Base-by-base conservation (phyloP, 306 rosid genomes). In the Cucumis melo region DNA sequence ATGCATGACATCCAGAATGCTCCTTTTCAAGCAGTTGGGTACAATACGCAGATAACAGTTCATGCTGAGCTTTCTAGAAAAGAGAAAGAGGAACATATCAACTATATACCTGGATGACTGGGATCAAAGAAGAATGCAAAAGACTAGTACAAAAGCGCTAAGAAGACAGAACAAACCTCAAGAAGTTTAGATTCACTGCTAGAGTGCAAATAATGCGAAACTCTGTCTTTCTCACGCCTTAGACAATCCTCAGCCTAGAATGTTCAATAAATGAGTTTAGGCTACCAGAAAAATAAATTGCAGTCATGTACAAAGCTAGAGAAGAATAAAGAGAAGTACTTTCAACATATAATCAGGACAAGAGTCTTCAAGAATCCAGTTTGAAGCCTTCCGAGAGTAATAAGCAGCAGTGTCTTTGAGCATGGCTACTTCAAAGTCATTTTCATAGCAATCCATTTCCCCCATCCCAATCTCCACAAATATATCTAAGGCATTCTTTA, bases 391-490 rank as follows among this genome's bases (percentile, higher is more conserved):
- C 44, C 86, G 88, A 38, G 82, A 80, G 82, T 85, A 84, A 83
- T 85, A 79, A 8, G 85, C 72, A 21, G 91, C 87, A 34, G 82
- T 78, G 29, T 81, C 83, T 79, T 86, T 79, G 46, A 85, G 87
- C 86, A 87, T 79, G 27, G 85, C 86, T 68, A 79, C 86, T 68
- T 75, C 88, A 53, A 92, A 84, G 58, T 85, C 89, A 78, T 85
- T 88, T 81, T 88, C 86, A 53, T 86, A 76, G 48, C 68, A 77
- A 46, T 82, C 87, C 86, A 78, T 85, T 75, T 81, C 81, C 61
- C 78, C 87, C 78, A 82, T 82, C 23, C 91, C 92, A 34, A 92
- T 87, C 87, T 92, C 92, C 11, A 84, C 80, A 81, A 82, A 86
- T 76, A 90, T 80, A 79, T 83, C 88, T 74, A 90, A 76, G 56